phyloP scores from a whole-genome alignment of 2,329 filamentous ascomycete genomes.

The Clarireedia hainanense region DNA sequence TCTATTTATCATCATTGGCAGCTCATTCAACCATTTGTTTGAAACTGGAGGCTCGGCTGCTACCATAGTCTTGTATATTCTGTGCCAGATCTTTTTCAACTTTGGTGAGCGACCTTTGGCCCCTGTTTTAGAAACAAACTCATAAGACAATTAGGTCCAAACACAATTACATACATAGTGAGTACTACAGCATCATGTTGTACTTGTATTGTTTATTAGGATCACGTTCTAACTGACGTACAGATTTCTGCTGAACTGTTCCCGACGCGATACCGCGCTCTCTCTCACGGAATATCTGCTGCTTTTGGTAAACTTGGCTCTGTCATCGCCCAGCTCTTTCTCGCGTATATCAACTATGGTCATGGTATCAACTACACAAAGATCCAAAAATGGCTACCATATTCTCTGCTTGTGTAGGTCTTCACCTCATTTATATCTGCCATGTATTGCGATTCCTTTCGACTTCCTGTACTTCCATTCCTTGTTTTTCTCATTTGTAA shows the following conservation, averaged over 20 bases:
- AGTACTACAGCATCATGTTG: conserved; percentile 26
- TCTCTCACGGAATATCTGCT: conserved; percentile 54
- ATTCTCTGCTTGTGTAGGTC: not conserved
- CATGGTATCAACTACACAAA: not conserved
- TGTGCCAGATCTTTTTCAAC: conserved; percentile 39
- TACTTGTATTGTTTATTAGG: conserved; percentile 35
- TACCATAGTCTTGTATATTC: conserved; percentile 32
- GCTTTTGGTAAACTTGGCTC: conserved; percentile 52
- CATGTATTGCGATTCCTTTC: not conserved
- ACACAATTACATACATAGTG: conserved; percentile 9
- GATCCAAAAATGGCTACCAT: not conserved
- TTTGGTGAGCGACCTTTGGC: conserved; percentile 29
- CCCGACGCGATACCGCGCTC: conserved; percentile 54
- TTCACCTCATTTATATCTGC: not conserved
- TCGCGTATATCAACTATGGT: conserved; percentile 13
- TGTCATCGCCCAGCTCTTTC: conserved; percentile 29
- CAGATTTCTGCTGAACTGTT: conserved; percentile 47
- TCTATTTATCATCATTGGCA: conserved; percentile 19
- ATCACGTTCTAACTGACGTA: not conserved
- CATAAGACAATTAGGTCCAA: not conserved
- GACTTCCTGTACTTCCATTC: too few species aligned
- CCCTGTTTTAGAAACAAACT: not conserved
- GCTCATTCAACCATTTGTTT: conserved; percentile 27
- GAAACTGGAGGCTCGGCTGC: conserved; percentile 28
- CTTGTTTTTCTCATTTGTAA: too few species aligned